phyloP scores from a whole-genome alignment of 371 early-diverging fungal species.

The Mortierella sp. region DNA sequence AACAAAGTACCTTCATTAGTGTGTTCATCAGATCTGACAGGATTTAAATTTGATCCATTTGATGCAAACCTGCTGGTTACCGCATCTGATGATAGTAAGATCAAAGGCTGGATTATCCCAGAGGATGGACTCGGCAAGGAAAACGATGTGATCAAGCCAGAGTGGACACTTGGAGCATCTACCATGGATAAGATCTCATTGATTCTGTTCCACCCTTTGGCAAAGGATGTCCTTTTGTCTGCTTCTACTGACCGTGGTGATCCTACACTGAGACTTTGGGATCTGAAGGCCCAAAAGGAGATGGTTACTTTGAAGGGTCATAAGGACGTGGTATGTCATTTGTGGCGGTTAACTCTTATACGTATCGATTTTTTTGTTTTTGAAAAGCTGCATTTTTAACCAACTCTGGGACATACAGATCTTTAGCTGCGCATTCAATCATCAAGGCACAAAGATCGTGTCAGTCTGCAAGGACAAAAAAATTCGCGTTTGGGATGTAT shows the following conservation, averaged over 20 bases:
- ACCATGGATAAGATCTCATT: constrained; percentile 71
- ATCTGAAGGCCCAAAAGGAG: constrained; percentile 55
- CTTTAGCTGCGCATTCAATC: constrained; percentile 72
- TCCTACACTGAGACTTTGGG: constrained; percentile 68
- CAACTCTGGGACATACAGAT: constrained; percentile 36
- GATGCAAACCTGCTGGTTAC: constrained; percentile 69
- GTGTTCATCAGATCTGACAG: constrained; percentile 68
- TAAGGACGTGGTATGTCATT: constrained; percentile 55
- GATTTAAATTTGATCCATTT: constrained; percentile 82
- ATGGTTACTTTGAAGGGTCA: constrained; percentile 56
- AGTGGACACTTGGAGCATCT: constrained; percentile 40
- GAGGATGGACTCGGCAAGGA: constrained; percentile 65
- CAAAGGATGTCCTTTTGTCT: constrained; percentile 67
- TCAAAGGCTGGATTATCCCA: constrained; percentile 82
- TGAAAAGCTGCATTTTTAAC: background rate
- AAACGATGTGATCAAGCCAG: constrained; percentile 36
- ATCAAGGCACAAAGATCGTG: constrained; percentile 74
- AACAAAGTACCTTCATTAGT: constrained; percentile 69
- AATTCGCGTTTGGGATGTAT: constrained; percentile 73
- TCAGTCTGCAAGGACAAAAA: constrained; percentile 74
- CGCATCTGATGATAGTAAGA: constrained; percentile 77
- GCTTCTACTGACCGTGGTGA: constrained; percentile 66
- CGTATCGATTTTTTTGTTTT: background rate
- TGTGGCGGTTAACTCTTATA: background rate
- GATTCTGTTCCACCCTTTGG: constrained; percentile 75